phyloP scores from a whole-genome alignment of 2,329 filamentous ascomycete genomes.

The Scedosporium dehoogii region DNA sequence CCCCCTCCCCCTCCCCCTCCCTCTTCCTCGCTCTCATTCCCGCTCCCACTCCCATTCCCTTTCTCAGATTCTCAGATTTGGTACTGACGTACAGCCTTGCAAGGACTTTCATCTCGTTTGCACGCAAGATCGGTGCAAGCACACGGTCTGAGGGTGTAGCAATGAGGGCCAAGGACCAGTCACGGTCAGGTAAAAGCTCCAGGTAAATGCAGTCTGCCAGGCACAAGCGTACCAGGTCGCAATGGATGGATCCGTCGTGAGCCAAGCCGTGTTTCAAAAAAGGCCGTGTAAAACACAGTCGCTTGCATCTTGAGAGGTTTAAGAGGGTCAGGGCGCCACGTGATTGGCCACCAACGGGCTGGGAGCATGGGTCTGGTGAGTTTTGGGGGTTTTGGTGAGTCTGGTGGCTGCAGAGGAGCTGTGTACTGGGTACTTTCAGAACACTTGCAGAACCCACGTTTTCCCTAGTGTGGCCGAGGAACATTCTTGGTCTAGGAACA shows the following conservation, averaged over 20 bases:
- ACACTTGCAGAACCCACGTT: no score
- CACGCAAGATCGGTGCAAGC: background rate
- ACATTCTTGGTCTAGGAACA: background rate
- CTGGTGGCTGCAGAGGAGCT: no score
- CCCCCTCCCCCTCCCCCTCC: no score
- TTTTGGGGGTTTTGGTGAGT: no score
- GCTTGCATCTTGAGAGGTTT: background rate
- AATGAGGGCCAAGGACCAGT: background rate
- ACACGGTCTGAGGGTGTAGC: background rate
- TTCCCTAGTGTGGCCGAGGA: no score
- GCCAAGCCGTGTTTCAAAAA: background rate
- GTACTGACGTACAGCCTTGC: no score
- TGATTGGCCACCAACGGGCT: background rate
- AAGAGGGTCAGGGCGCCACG: background rate
- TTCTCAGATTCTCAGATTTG: no score
- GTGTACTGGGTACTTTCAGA: no score
- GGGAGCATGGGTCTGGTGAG: no score
- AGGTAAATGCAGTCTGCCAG: background rate
- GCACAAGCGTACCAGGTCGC: background rate
- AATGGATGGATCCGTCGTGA: background rate
- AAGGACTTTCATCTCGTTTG: background rate
- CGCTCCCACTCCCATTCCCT: no score
- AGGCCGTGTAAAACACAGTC: background rate
- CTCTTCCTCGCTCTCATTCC: no score
- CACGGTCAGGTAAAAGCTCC: background rate